Evolutionary conservation across 495 filamentous ascomycete species (phyloP), one percentile per base, ranked within the genome.

Genomic region (Niebla homalea): DNA sequence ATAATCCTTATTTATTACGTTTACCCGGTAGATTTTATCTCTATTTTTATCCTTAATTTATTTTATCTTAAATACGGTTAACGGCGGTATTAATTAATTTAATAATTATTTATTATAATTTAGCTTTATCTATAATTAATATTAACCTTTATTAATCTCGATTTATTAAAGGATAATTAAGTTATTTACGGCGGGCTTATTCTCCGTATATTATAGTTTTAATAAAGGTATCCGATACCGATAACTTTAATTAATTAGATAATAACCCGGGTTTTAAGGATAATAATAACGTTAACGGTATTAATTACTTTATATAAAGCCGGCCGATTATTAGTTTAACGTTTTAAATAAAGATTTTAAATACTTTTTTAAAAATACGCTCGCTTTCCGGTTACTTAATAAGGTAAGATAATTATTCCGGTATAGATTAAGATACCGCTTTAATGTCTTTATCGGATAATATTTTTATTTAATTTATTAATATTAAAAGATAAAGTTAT

Each of bases 301-400:
- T 47, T 3, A 25, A 48, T 48, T 0, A 7, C 47, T 19, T 23
- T 53, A 29, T 26, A 53, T 43, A 36, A n/a, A n/a, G n/a, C n/a
- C n/a, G n/a, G n/a, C n/a, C n/a, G n/a, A n/a, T n/a, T n/a, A n/a
- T n/a, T n/a, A n/a, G n/a, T n/a, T n/a, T n/a, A n/a, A n/a, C n/a
- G n/a, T n/a, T n/a, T n/a, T n/a, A n/a, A n/a, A n/a, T n/a, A n/a
- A n/a, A n/a, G n/a, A n/a, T n/a, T n/a, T n/a, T n/a, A n/a, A n/a
- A n/a, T n/a, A n/a, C n/a, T 11, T 10, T 53, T 32, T 38, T 48
- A 53, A 16, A 53, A 29, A 16, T 53, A 41, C 4, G 18, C n/a
- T n/a, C n/a, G 22, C 0, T 48, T 53, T 1, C 3, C 2, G 18
- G 15, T 22, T 1, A 44, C 48, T 19, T 7, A 43, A 16, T 53